Percentiles rank a stretch among this genome's conserved stretches.
Conservation (phyloP, 176 grass and related monocot genomes). For the maize (Zea mays) region DNA sequence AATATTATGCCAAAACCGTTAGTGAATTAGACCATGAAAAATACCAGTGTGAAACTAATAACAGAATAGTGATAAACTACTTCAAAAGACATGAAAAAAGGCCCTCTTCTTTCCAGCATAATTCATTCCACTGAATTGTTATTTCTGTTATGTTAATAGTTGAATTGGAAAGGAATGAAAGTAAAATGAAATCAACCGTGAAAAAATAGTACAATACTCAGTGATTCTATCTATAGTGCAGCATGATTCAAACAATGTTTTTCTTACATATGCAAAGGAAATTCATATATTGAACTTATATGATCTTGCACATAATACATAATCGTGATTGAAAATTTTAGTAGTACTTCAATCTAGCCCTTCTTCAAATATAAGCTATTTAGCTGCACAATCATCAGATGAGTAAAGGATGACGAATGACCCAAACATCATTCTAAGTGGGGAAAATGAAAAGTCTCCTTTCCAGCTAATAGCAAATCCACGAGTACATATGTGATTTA, state of each 20-base stretch:
- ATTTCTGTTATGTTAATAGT: conserved; percentile 6
- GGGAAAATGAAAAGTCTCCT: background rate
- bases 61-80: background rate
- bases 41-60: conserved; percentile 1
- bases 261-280: background rate
- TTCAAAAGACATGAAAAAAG: conserved; percentile 1
- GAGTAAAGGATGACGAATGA: background rate
- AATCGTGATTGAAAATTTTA: conserved; percentile 2
- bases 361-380: background rate
- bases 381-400: background rate
- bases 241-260: background rate
- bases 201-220: background rate
- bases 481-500: background rate
- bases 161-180: background rate
- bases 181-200: background rate
- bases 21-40: conserved; percentile 33
- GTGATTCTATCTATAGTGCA: background rate
- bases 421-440: conserved; percentile 10
- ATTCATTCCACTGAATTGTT: background rate
- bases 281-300: background rate
- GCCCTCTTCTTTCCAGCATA: background rate
- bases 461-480: background rate
- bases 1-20: conserved; percentile 16
- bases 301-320: background rate
- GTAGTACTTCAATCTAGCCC: background rate